A percentile compares a stretch with the other conserved stretches of the same genome.
These are phyloP conservation scores for Penicillium salamii DNA, from an alignment of 495 filamentous ascomycete genomes.

Conservation along the genomic window DNA sequence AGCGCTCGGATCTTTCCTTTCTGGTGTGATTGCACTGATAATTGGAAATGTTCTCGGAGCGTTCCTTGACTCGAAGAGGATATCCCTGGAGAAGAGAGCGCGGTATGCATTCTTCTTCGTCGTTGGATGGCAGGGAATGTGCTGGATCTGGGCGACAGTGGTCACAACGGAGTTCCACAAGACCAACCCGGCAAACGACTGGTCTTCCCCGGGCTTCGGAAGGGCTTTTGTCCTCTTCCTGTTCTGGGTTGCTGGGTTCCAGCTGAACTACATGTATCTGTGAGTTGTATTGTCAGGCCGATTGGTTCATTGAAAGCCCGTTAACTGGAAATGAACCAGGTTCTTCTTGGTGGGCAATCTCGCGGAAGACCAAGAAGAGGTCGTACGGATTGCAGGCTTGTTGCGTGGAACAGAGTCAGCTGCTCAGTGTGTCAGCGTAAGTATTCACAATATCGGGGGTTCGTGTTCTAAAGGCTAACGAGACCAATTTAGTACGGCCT, in stretches of 20 bases:
- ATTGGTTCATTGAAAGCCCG: neutral
- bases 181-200: constrained; percentile 55
- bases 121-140: constrained; percentile 51
- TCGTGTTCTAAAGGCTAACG: constrained; percentile 3
- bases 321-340: constrained; percentile 26
- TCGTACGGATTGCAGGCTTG: constrained; percentile 59
- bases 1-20: constrained; percentile 60
- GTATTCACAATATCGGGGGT: constrained; percentile 1
- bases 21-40: constrained; percentile 56
- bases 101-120: constrained; percentile 45
- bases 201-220: constrained; percentile 54
- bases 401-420: constrained; percentile 61
- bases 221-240: constrained; percentile 56
- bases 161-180: constrained; percentile 50
- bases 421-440: constrained; percentile 56
- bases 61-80: constrained; percentile 50
- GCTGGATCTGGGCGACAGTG: constrained; percentile 62
- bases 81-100: constrained; percentile 48
- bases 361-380: constrained; percentile 51
- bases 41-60: constrained; percentile 54
- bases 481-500: constrained; percentile 48
- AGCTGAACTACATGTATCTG: constrained; percentile 63
- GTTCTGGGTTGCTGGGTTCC: constrained; percentile 57
- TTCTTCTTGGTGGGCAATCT: constrained; percentile 63
- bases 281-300: constrained; percentile 24